These are phyloP conservation scores for Heteromeles arbutifolia DNA, from an alignment of 306 rosid genomes.

Conservation along the genomic window DNA sequence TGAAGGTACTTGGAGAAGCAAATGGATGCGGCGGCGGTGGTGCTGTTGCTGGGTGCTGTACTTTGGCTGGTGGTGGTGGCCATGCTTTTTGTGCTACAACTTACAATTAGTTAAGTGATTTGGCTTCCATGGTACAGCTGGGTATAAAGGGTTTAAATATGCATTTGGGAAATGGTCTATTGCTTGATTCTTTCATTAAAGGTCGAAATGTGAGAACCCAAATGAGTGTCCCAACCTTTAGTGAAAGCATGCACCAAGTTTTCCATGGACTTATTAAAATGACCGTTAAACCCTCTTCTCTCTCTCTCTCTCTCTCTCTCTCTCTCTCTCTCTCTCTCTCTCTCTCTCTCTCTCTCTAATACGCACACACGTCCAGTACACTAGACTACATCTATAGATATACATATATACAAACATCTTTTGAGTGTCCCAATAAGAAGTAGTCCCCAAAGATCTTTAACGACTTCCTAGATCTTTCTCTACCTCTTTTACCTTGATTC, in stretches of 20 bases:
- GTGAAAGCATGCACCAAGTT: conserved; percentile 21
- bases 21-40: conserved; percentile 16
- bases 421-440: conserved; percentile 23
- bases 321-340: neutral
- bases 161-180: conserved; percentile 31
- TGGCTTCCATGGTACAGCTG: conserved; percentile 26
- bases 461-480: too few species aligned
- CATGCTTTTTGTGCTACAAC: conserved; percentile 21
- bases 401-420: neutral
- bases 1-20: conserved; percentile 50
- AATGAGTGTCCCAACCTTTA: conserved; percentile 34
- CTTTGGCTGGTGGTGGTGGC: conserved; percentile 12
- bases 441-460: neutral
- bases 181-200: conserved; percentile 24
- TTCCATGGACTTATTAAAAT: conserved; percentile 16
- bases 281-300: neutral
- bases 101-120: conserved; percentile 16
- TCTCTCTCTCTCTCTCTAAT: too few species aligned
- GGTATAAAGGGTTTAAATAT: conserved; percentile 50
- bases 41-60: conserved; percentile 23
- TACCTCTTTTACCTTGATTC: too few species aligned
- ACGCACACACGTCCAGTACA: too few species aligned
- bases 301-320: neutral
- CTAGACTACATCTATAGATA: too few species aligned
- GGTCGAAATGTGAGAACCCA: conserved; percentile 21